Evolutionary conservation across 805 yeast species (phyloP).

Genomic region (Barnettozyma vustinii): DNA sequence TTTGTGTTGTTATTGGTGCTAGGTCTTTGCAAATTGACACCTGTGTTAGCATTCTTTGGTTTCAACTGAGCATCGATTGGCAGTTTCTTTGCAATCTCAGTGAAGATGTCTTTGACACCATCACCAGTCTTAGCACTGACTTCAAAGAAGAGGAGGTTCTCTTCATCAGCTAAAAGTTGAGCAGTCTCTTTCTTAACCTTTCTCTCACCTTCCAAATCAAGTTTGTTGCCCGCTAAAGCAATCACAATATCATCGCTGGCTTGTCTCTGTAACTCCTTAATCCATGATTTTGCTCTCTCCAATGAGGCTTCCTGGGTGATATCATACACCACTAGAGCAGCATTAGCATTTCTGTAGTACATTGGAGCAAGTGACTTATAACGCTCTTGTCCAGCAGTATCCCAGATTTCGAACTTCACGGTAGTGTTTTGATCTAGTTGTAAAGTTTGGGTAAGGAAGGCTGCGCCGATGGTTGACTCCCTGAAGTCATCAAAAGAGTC

Average conservation of each 20-base stretch:
- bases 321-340: conserved; percentile 75
- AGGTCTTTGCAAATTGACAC: conserved; percentile 37
- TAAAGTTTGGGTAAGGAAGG: conserved; percentile 81
- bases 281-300: conserved; percentile 70
- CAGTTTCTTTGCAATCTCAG: conserved; percentile 43
- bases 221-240: conserved; percentile 72
- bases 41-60: conserved; percentile 17
- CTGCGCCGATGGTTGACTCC: conserved; percentile 98
- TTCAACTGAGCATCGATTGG: conserved; percentile 26
- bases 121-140: conserved; percentile 57
- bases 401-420: conserved; percentile 52
- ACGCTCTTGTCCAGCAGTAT: conserved; percentile 94
- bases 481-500: conserved; percentile 71
- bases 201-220: conserved; percentile 52
- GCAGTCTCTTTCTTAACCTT: conserved; percentile 41
- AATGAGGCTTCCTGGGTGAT: conserved; percentile 62
- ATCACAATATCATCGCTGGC: conserved; percentile 59
- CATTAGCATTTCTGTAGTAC: conserved; percentile 77
- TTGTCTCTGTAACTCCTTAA: conserved; percentile 66
- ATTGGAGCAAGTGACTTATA: conserved; percentile 79
- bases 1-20: conserved; percentile 37
- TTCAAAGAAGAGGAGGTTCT: conserved; percentile 44
- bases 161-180: conserved; percentile 48
- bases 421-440: conserved; percentile 38
- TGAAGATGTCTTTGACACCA: conserved; percentile 43